A percentile compares a stretch with the other conserved stretches of the same genome.
phyloP scores from a whole-genome alignment of 257 asterid genomes.

The Forsythia suspensa region DNA sequence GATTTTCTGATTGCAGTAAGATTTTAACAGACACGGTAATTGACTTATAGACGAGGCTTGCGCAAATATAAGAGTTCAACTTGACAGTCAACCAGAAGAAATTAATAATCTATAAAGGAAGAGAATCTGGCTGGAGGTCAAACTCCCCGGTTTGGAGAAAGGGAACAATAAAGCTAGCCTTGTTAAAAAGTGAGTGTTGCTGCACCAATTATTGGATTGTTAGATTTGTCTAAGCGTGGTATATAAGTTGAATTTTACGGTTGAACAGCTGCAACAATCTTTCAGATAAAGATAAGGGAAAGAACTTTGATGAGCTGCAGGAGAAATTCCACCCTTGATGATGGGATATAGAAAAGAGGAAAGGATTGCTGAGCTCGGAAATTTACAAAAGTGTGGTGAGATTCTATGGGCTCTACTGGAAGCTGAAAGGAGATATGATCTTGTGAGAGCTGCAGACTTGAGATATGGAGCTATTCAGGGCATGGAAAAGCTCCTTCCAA shows the following conservation, averaged over 20 bases:
- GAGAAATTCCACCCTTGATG: conserved; percentile 82
- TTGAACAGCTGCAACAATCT: neutral
- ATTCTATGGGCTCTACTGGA: conserved; percentile 66
- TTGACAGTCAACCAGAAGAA: conserved; percentile 71
- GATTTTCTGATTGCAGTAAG: conserved; percentile 38
- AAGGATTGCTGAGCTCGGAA: conserved; percentile 79
- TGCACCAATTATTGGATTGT: neutral
- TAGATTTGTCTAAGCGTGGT: neutral
- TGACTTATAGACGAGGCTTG: conserved; percentile 68
- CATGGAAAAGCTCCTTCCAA: conserved; percentile 68
- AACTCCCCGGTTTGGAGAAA: conserved; percentile 70
- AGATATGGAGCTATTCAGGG: conserved; percentile 81
- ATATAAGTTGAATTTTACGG: too few relatives aligned
- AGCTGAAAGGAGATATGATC: conserved; percentile 88
- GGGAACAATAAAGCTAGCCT: conserved; percentile 78
- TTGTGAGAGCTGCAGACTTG: conserved; percentile 87
- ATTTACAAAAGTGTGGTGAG: conserved; percentile 69
- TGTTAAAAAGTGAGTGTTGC: conserved; percentile 46
- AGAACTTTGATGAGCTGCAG: conserved; percentile 82
- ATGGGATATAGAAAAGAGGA: conserved; percentile 79
- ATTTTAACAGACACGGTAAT: conserved; percentile 73
- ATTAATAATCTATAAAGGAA: conserved; percentile 66
- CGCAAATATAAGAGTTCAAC: conserved; percentile 76
- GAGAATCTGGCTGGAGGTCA: conserved; percentile 69
- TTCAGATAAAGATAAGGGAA: conserved; percentile 43